Percentiles rank a stretch among this genome's conserved stretches.
Evolutionary conservation across 768 basidiomycete genomes (phyloP).

Genomic region (Dioszegia hungarica): DNA sequence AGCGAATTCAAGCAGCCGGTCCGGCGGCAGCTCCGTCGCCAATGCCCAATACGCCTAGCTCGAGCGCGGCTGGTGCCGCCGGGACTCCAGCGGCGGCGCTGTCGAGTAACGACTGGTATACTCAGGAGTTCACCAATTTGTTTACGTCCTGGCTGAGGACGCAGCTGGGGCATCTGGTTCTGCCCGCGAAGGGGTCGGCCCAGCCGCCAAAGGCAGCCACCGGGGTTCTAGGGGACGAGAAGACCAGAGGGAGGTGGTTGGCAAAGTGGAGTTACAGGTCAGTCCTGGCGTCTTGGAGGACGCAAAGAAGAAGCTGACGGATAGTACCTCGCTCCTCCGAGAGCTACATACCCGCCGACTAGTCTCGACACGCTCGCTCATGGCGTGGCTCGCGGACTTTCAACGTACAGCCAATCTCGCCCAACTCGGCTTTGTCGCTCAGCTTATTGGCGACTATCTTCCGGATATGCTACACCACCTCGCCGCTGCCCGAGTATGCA

Average conservation of each 20-base stretch:
- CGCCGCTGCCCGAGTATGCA: constrained; percentile 21
- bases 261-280: constrained; percentile 41
- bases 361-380: constrained; percentile 26
- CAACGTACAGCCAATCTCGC: constrained; percentile 29
- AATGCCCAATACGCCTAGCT: constrained; percentile 32
- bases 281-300: background rate
- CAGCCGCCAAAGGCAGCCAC: constrained; percentile 10
- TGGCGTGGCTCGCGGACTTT: constrained; percentile 30
- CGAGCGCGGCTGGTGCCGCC: constrained; percentile 13
- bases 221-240: constrained; percentile 34
- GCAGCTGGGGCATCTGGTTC: constrained; percentile 33
- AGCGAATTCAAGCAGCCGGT: constrained; percentile 25
- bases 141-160: constrained; percentile 36
- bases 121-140: constrained; percentile 38
- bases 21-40: constrained; percentile 29
- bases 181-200: background rate
- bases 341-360: constrained; percentile 27
- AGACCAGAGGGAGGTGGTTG: constrained; percentile 26
- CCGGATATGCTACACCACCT: constrained; percentile 28
- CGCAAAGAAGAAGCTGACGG: background rate
- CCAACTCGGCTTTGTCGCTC: constrained; percentile 33
- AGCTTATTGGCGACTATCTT: constrained; percentile 26
- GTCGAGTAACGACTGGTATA: constrained; percentile 42
- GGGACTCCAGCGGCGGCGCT: constrained; percentile 13
- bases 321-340: constrained; percentile 21